Evolutionary conservation across 2,329 filamentous ascomycete genomes (phyloP).

Genomic region (Alternaria sp.): DNA sequence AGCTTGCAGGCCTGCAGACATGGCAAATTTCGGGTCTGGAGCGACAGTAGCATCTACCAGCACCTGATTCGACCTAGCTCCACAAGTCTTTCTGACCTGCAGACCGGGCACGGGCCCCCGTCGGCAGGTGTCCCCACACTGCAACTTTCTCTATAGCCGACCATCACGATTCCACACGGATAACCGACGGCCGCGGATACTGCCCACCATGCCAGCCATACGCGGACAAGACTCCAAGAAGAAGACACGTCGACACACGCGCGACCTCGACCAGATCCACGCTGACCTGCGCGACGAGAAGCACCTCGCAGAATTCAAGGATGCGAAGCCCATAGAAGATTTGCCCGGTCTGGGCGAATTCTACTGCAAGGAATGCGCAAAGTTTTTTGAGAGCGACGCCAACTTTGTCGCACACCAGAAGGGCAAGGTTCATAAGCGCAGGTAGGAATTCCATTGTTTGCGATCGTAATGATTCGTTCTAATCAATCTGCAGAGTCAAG

Average conservation of each 20-base stretch:
- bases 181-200: constrained; percentile 38
- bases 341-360: constrained; percentile 83
- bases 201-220: constrained; percentile 56
- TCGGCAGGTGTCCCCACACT: constrained; percentile 19
- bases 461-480: neutral
- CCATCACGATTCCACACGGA: constrained; percentile 26
- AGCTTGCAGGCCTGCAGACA: constrained; percentile 33
- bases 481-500: constrained; percentile 68
- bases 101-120: constrained; percentile 27
- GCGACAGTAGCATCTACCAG: constrained; percentile 6
- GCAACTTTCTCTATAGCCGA: constrained; percentile 33
- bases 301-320: constrained; percentile 80
- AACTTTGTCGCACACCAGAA: constrained; percentile 78
- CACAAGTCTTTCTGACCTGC: constrained; percentile 36
- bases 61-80: constrained; percentile 4
- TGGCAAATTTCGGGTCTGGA: constrained; percentile 10
- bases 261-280: constrained; percentile 92
- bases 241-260: constrained; percentile 59
- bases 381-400: constrained; percentile 89
- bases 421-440: constrained; percentile 93
- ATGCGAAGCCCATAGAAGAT: constrained; percentile 81
- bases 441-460: constrained; percentile 58
- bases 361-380: constrained; percentile 93
- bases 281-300: constrained; percentile 78
- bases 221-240: constrained; percentile 57